A percentile compares a stretch with the other conserved stretches of the same genome.
phyloP scores from a whole-genome alignment of 1,284 basidiomycete genomes.

The Trichosporon asahii region DNA sequence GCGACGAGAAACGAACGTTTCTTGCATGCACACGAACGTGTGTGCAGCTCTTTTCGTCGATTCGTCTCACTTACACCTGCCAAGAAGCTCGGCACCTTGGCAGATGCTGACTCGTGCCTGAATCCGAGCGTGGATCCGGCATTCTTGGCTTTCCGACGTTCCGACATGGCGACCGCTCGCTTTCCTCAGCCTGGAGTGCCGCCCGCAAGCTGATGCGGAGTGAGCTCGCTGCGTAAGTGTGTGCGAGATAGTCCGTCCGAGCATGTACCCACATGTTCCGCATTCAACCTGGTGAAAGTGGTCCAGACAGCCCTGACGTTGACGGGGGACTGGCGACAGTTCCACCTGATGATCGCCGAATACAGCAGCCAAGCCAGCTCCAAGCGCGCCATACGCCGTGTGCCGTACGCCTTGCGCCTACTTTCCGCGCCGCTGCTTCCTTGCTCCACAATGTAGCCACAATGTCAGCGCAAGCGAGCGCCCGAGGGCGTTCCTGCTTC shows the following conservation, averaged over 20 bases:
- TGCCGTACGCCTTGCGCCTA: neutral
- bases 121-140: neutral
- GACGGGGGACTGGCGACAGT: too few species aligned
- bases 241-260: constrained; percentile 4
- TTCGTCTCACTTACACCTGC: neutral
- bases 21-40: neutral
- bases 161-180: neutral
- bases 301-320: too few species aligned
- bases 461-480: neutral
- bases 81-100: neutral
- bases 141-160: neutral
- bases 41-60: neutral
- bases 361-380: neutral
- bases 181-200: too few species aligned
- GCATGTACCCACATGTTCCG: neutral
- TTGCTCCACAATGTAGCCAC: neutral
- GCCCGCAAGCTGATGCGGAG: neutral
- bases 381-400: too few species aligned
- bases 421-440: neutral
- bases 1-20: neutral
- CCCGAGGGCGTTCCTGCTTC: neutral
- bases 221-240: neutral
- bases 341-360: neutral
- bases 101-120: neutral
- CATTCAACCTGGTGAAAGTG: neutral